These are phyloP conservation scores for Thyridium curvatum DNA, from an alignment of 2,329 filamentous ascomycete genomes.

Conservation along the genomic window DNA sequence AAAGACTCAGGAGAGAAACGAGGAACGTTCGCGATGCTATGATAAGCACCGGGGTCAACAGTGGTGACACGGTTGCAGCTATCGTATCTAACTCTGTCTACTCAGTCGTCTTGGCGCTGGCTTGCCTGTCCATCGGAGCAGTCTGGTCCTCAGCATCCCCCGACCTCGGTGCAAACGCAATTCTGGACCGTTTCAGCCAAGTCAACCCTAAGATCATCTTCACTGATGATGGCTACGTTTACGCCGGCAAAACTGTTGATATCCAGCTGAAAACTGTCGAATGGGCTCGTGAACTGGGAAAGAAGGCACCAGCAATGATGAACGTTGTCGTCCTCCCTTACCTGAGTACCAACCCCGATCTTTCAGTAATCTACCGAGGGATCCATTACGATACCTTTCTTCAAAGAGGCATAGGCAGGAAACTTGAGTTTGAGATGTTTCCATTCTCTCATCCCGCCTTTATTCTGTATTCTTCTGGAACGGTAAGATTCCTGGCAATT, in stretches of 20 bases:
- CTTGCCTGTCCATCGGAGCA: slow-evolving; percentile 6
- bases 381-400: slow-evolving; percentile 1
- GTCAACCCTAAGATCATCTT: slow-evolving; percentile 7
- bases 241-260: slow-evolving; percentile 4
- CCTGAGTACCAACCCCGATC: not conserved
- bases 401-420: not conserved
- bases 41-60: not conserved
- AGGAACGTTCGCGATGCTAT: not conserved
- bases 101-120: slow-evolving; percentile 7
- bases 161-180: slow-evolving; percentile 8
- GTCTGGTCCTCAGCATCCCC: slow-evolving; percentile 8
- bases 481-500: slow-evolving; percentile 1
- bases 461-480: slow-evolving; percentile 6
- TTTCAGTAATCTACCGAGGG: not conserved
- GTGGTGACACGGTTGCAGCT: slow-evolving; percentile 4
- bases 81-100: slow-evolving; percentile 8
- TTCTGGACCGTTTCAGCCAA: slow-evolving; percentile 8
- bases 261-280: not conserved
- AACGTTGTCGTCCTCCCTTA: slow-evolving; percentile 4
- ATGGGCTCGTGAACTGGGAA: slow-evolving; percentile 2
- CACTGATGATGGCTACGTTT: slow-evolving; percentile 5
- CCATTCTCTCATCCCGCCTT: slow-evolving; percentile 5
- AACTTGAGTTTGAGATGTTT: slow-evolving; percentile 1
- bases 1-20: not conserved
- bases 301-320: not conserved